Base-by-base conservation (phyloP, 192 early-diverging fungal species). In the Rhizoclosmatium sp. region DNA sequence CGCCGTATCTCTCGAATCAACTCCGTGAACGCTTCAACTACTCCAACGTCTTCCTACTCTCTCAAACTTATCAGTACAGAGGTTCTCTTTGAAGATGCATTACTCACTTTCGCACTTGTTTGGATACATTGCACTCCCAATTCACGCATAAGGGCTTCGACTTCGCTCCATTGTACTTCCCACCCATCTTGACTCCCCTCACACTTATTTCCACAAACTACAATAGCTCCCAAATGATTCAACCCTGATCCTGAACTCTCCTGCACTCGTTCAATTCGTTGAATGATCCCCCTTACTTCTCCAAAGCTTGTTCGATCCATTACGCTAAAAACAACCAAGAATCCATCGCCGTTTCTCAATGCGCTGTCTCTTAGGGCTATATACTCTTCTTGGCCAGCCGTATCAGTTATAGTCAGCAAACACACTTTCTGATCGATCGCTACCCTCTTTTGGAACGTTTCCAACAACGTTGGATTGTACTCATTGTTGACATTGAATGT, bases 311-410 rank as follows among this genome's bases (percentile, higher is more conserved):
- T 31, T 31, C 31, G 31, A 66, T 89, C 88, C 69, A 85, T 86
- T 31, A 90, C 60, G 4, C 88, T 83, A 82, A 87, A 90, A 4
- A 90, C 89, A 54, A 90, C 82, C 75, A 90, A 64, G 73, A 90
- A 90, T 10, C 89, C 89, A 51, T 86, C 87, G 14, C 89, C 89
- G 21, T 82, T 84, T 69, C 85, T 82, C 45, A 90, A 69, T 71
- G 89, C 88, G 72, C 87, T 85, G 76, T 89, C 89, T n/a, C 89
- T 80, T 39, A 90, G 75, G 0, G 78, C 74, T 40, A 83, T 89
- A 81, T 90, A 90, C 75, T 90, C 89, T 65, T 90, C 85, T 72
- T 87, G 87, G 16, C 89, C 89, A 19, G 89, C 89, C 21, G 89
- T 90, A 78, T 90, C 89, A 59, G 87, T 88, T 65, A 90, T 87